Conservation (phyloP, 192 early-diverging fungal species). For the Backusella macrospora region DNA sequence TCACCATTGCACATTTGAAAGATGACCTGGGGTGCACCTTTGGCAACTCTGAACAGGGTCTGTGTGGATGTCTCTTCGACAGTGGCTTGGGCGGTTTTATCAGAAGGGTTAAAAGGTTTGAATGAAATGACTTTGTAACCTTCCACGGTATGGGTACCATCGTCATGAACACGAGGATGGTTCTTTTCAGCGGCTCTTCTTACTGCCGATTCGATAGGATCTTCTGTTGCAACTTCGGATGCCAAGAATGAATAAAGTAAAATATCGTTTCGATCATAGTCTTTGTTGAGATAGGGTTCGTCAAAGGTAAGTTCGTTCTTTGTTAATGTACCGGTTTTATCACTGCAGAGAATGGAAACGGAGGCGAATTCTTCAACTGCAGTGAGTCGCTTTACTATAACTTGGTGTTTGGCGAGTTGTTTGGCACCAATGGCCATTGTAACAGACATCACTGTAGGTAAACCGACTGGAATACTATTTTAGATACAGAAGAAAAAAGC, state of each 20-base stretch:
- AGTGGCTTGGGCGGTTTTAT: constrained; percentile 71
- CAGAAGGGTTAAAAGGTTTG: constrained; percentile 72
- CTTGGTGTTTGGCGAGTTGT: constrained; percentile 71
- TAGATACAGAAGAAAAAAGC: no score
- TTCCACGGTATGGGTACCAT: constrained; percentile 55
- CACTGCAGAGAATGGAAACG: constrained; percentile 65
- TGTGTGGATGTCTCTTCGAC: constrained; percentile 54
- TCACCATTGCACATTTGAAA: constrained; percentile 55
- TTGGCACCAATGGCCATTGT: constrained; percentile 84
- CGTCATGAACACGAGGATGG: constrained; percentile 51
- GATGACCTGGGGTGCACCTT: constrained; percentile 79
- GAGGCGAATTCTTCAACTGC: constrained; percentile 83
- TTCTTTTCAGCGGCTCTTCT: constrained; percentile 59
- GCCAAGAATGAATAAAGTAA: constrained; percentile 65
- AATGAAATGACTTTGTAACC: constrained; percentile 71
- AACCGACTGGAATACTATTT: constrained; percentile 70
- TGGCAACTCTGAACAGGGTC: constrained; percentile 61
- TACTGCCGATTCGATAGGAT: constrained; percentile 75
- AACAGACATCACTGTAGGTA: constrained; percentile 80
- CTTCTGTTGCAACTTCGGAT: constrained; percentile 71
- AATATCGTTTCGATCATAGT: constrained; percentile 61
- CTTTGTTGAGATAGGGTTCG: constrained; percentile 54
- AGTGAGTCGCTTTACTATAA: constrained; percentile 78
- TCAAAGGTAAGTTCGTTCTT: constrained; percentile 79
- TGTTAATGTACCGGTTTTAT: constrained; percentile 79